Percentiles rank a stretch among this genome's conserved stretches.
phyloP scores from a whole-genome alignment of 495 filamentous ascomycete species.

The Penicillium subrubescens region DNA sequence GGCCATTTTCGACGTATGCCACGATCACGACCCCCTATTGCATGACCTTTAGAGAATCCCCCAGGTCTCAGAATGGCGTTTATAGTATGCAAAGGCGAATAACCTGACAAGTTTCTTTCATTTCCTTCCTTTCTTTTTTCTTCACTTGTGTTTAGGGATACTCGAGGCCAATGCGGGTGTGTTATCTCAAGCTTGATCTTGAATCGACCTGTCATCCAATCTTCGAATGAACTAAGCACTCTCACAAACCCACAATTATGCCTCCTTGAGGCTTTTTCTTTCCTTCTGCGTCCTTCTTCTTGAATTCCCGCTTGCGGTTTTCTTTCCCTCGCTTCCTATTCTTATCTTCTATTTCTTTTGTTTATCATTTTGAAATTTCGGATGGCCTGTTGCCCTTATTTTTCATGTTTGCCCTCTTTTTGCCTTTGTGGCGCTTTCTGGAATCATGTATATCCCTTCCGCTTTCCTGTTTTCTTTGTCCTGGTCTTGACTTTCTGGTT shows the following conservation, averaged over 20 bases:
- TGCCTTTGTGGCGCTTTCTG: slow-evolving; percentile 13
- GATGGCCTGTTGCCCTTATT: slow-evolving; percentile 18
- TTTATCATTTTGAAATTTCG: slow-evolving; percentile 23
- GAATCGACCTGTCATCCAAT: not conserved
- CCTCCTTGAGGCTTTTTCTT: not conserved
- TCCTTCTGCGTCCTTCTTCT: not conserved
- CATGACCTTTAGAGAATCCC: slow-evolving; percentile 50
- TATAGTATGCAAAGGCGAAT: slow-evolving; percentile 44
- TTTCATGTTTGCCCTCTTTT: slow-evolving; percentile 16
- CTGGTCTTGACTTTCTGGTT: slow-evolving; percentile 8
- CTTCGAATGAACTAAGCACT: not conserved
- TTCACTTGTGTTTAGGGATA: not conserved
- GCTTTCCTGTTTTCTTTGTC: slow-evolving; percentile 1
- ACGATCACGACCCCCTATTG: slow-evolving; percentile 52
- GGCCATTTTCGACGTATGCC: slow-evolving; percentile 42
- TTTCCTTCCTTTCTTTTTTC: slow-evolving; percentile 1
- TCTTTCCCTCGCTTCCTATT: slow-evolving; percentile 19
- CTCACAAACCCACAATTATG: not conserved
- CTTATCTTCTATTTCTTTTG: slow-evolving; percentile 12
- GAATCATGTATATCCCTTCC: slow-evolving; percentile 26
- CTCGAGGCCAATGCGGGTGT: not conserved
- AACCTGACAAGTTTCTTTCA: slow-evolving; percentile 21
- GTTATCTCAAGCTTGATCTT: not conserved
- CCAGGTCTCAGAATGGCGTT: slow-evolving; percentile 47
- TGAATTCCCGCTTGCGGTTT: not conserved